Evolutionary conservation across 345 rosid species (phyloP), one percentile per base, ranked within the genome.

Genomic region (Populus nigra): DNA sequence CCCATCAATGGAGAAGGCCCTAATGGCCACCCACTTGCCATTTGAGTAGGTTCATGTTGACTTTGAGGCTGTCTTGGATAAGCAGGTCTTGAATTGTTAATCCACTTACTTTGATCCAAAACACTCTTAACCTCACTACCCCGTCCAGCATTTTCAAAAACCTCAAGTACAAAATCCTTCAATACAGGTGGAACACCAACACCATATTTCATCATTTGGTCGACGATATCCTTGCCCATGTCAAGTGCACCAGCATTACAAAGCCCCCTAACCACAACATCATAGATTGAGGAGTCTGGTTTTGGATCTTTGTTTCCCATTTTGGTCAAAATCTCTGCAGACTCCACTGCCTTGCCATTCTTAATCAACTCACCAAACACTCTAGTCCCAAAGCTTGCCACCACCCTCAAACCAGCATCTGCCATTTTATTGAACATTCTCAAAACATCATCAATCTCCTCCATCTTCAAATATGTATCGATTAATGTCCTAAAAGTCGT

Each of bases 291-390:
- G 53, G 91, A 85, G 77, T 96, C 99, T 17, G 99, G 98, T 83
- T 96, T 96, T 65, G 97, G 97, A 78, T 96, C 98, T 84, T 80
- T 91, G 83, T 88, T 93, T 36, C 97, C 93, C 98, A 96, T 96
- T 84, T 89, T 91, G 31, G 84, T 85, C 91, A 96, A 83, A 83
- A 92, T 87, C 72, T 77, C 82, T 0, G 89, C 91, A 63, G 89
- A 90, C 68, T 96, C 97, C 38, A 77, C 79, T 69, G 79, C 86
- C 90, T 90, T 92, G 22, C 97, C 93, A 79, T 89, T 90, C 80
- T 84, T 84, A 70, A 96, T 90, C 81, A 96, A 85, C 84, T 86
- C 91, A 49, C 77, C 67, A 79, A 96, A 92, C 23, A 92, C 93
- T 79, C 83, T 87, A 55, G 87, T 88, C 36, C 93, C 99, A n/a